These are phyloP conservation scores for Synchytrium microbalum DNA, from an alignment of 371 early-diverging fungal species.

Conservation along the genomic window DNA sequence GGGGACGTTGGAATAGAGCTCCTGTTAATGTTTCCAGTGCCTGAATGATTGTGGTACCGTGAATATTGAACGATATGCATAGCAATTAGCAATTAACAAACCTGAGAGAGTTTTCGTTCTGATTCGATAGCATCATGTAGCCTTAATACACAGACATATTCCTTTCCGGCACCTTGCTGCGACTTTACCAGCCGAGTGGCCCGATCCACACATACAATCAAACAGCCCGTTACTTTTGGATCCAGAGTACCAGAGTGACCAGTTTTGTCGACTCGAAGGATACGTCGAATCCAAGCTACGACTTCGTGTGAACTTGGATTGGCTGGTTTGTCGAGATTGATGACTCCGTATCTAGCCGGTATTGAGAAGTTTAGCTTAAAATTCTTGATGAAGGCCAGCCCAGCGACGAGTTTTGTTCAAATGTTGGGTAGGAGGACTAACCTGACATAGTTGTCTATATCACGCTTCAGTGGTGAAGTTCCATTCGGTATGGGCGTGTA, in stretches of 20 bases:
- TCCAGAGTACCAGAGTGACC: constrained; percentile 99
- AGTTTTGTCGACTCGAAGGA: constrained; percentile 97
- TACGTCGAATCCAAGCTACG: constrained; percentile 99
- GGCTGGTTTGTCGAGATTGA: constrained; percentile 98
- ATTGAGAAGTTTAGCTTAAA: too few species aligned
- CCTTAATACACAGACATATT: constrained; percentile 96
- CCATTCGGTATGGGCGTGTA: constrained; percentile 97
- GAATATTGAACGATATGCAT: not conserved
- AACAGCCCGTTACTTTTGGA: constrained; percentile 99
- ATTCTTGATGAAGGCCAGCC: not conserved
- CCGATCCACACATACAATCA: constrained; percentile 98
- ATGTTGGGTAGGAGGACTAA: constrained; percentile 15
- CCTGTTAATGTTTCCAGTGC: constrained; percentile 95
- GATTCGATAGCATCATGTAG: constrained; percentile 88
- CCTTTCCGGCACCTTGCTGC: constrained; percentile 97
- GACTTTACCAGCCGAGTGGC: constrained; percentile 99
- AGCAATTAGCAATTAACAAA: not conserved
- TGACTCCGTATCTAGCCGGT: constrained; percentile 80
- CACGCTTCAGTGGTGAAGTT: constrained; percentile 92
- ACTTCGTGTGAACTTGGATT: constrained; percentile 99
- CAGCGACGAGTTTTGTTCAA: not conserved
- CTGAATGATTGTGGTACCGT: constrained; percentile 21
- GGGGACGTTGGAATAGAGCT: constrained; percentile 98
- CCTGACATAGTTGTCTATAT: constrained; percentile 83
- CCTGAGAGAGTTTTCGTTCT: constrained; percentile 76